A percentile compares a stretch with the other conserved stretches of the same genome.
phyloP scores from a whole-genome alignment of 2,329 filamentous ascomycete species.

The Colletotrichum incanum region DNA sequence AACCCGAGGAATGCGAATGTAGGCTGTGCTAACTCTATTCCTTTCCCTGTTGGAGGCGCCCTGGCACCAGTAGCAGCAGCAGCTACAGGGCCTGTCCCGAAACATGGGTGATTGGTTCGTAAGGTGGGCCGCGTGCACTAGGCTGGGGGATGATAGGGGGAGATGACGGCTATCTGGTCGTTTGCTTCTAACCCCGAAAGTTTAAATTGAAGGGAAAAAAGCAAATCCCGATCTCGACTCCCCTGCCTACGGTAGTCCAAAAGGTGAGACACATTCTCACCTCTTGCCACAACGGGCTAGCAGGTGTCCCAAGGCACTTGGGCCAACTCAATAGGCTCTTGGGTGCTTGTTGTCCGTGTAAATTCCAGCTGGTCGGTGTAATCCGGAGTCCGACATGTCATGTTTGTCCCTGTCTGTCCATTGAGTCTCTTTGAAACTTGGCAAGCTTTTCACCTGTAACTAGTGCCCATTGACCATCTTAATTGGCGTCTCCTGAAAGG shows the following conservation, averaged over 20 bases:
- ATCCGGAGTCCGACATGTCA: constrained; percentile 34
- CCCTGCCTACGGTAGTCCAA: constrained; percentile 16
- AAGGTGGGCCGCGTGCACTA: background rate
- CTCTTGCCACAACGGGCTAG: constrained; percentile 18
- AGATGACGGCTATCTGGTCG: constrained; percentile 17
- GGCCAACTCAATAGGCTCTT: constrained; percentile 8
- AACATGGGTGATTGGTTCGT: constrained; percentile 18
- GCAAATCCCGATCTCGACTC: constrained; percentile 29
- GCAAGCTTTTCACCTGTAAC: constrained; percentile 14
- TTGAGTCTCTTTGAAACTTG: constrained; percentile 20
- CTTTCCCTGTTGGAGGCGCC: background rate
- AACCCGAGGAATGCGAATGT: constrained; percentile 7
- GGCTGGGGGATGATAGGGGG: background rate
- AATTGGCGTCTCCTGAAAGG: constrained; percentile 4
- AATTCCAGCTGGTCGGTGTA: constrained; percentile 28
- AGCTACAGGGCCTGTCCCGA: constrained; percentile 6
- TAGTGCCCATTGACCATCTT: constrained; percentile 20
- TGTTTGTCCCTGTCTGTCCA: constrained; percentile 27
- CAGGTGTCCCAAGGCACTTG: constrained; percentile 12
- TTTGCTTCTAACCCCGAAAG: constrained; percentile 36
- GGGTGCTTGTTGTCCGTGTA: constrained; percentile 1
- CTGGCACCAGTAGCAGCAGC: background rate
- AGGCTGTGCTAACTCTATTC: constrained; percentile 23
- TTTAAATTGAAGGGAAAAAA: constrained; percentile 10
- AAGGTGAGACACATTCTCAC: constrained; percentile 25